Base-by-base conservation (phyloP, 2,329 filamentous ascomycete genomes). In the Xylaria sp. region DNA sequence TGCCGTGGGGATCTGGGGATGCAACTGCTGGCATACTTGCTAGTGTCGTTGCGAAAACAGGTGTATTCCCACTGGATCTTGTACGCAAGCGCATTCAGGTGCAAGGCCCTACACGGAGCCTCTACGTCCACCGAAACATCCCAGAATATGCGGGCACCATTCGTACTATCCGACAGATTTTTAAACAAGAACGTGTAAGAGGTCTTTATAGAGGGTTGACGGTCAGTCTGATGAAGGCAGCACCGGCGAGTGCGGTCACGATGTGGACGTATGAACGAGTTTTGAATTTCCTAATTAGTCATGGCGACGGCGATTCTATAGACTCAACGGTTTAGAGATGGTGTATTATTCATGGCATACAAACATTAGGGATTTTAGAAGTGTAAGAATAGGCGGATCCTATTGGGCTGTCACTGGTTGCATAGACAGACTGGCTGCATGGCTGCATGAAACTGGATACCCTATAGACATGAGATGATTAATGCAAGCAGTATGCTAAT, bases 81-180 rank as follows among this genome's bases (percentile, higher is more conserved):
- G 93, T 98, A 42, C 85, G 96, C 72, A 99, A 98, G 83, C 86
- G 96, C 55, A 86, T 99, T 73, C 96, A 99, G 81, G 94, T 99
- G 3, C 96, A 99, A 79, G 96, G 96, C 0, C 96, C 96, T 1
- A 97, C 92, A 68, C 85, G 94, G 69, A 82, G 81, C 45, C 85
- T 85, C 71, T 99, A 98, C 78, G 89, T 95, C 17, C 92, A 97
- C 80, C 88, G 89, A 75, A 93, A 97, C 76, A 97, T 98, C 9
- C 96, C 96, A 0, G 89, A 92, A 73, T 98, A 98, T 76, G 84
- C 85, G 14, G 88, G 90, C 3, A 89, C 97, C 0, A 74, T 89
- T 3, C 84, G 83, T 53, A 93, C 93, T 0, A 84, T 97, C 69
- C 78, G 79, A 64, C 82, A 85, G 69, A 97, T 98, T 67, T 74